A percentile compares a stretch with the other conserved stretches of the same genome.
Evolutionary conservation across 169 alveolate species (phyloP).

Genomic region (Cyclospora cayetanensis): DNA sequence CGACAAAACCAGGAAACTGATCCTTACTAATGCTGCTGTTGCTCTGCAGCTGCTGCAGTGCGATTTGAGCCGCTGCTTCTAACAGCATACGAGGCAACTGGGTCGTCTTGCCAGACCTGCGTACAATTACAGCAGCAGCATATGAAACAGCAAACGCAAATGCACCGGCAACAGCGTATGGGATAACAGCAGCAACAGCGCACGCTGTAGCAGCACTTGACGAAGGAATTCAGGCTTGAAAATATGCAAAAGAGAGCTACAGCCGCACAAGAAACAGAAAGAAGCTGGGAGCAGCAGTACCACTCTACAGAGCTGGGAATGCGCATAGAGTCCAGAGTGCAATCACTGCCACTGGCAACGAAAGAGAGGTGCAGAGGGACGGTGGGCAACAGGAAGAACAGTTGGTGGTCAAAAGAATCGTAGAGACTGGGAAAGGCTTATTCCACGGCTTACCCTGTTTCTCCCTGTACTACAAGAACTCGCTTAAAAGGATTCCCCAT

Average conservation of each 20-base stretch:
- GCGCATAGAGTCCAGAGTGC: not conserved
- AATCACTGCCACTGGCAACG: not conserved
- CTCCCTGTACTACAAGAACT: conserved; percentile 37
- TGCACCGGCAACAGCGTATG: not conserved
- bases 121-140: conserved; percentile 8
- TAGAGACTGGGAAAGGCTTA: not conserved
- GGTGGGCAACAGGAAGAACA: not conserved
- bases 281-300: not conserved
- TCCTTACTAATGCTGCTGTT: conserved; percentile 62
- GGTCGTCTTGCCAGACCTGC: conserved; percentile 94
- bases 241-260: not conserved
- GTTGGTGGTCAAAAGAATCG: not conserved
- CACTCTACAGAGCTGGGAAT: not conserved
- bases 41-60: conserved; percentile 28
- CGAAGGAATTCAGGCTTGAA: not conserved
- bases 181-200: not conserved
- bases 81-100: conserved; percentile 91
- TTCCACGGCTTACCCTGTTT: conserved; percentile 12
- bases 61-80: conserved; percentile 79
- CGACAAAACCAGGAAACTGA: conserved; percentile 89
- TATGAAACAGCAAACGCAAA: not conserved
- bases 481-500: not conserved
- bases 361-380: not conserved
- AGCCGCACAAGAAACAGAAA: not conserved
- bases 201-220: too few species aligned